Base-by-base conservation (phyloP, 371 early-diverging fungal genomes). In the Lichtheimia ramosa region DNA sequence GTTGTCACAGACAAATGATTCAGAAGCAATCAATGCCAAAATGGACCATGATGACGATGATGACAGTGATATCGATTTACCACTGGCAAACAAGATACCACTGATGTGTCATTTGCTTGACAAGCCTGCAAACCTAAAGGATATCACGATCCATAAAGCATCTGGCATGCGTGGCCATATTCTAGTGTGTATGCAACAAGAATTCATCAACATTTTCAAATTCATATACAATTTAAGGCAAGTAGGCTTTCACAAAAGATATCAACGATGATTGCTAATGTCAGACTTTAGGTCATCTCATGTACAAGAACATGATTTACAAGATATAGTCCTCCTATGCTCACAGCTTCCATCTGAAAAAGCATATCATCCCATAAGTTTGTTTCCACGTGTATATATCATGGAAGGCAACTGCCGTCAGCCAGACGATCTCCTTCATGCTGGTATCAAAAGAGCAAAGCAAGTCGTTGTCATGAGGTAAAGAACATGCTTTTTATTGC, bases 401-500 rank as follows among this genome's bases (percentile, higher is more conserved):
- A 79, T 85, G 62, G 51, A 69, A 50, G 86, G 86, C 15, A 75
- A 83, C 51, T 83, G 83, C 56, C 80, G 83, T n/a, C 73, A 79
- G 7, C 83, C 83, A 14, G 82, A 83, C 54, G 86, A 85, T 61
- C 64, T 85, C 5, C 67, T 82, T 14, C 71, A 82, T 24, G 86
- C 86, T 0, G 86, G 86, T n/a, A 72, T 83, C 13, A 70, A 76
- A 48, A 67, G 75, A 25, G 85, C 85, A n/a, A 74, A 77, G 3
- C 82, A 80, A 57, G 81, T 85, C 7, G 85, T 83, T 39, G 71
- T 85, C 5, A 83, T 85, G 82, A 79, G 83, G 64, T 75, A 71
- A 25, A 8, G 10, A 48, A 10, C 4, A 5, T 46, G 6, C 48
- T 15, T 3, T 41, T 15, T 7, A 18, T 20, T 3, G 23, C 43